Conservation (phyloP, 129 eudicot genomes). For the Oenanthe sinensis region DNA sequence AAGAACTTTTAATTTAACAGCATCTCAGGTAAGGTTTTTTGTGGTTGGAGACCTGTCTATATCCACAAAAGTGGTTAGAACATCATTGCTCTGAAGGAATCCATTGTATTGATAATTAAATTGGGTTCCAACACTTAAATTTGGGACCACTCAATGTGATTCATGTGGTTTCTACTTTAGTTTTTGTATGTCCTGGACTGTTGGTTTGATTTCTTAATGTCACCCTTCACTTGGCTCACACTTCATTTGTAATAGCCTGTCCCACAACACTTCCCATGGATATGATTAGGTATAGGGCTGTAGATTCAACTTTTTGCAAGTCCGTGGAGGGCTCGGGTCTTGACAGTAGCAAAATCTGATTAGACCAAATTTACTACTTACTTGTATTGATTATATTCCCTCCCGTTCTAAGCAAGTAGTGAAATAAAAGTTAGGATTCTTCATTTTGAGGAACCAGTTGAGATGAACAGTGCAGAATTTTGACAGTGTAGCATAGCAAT, state of each 20-base stretch:
- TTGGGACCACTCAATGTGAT: constrained; percentile 8
- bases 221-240: background rate
- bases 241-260: background rate
- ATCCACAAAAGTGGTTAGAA: background rate
- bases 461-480: background rate
- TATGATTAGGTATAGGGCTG: background rate
- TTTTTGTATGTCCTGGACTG: background rate
- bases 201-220: background rate
- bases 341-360: background rate
- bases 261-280: background rate
- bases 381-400: background rate
- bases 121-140: background rate
- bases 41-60: constrained; percentile 31
- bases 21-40: constrained; percentile 13
- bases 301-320: background rate
- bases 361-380: background rate
- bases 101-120: background rate
- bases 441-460: background rate
- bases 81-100: background rate
- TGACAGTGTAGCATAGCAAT: background rate
- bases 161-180: constrained; percentile 4
- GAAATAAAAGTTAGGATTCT: background rate
- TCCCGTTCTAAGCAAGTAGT: background rate
- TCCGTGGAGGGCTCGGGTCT: background rate
- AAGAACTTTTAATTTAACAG: background rate